Evolutionary conservation across 106 monocot genomes (phyloP), one percentile per base, ranked within the genome.

Genomic region (Gastrodia elata): DNA sequence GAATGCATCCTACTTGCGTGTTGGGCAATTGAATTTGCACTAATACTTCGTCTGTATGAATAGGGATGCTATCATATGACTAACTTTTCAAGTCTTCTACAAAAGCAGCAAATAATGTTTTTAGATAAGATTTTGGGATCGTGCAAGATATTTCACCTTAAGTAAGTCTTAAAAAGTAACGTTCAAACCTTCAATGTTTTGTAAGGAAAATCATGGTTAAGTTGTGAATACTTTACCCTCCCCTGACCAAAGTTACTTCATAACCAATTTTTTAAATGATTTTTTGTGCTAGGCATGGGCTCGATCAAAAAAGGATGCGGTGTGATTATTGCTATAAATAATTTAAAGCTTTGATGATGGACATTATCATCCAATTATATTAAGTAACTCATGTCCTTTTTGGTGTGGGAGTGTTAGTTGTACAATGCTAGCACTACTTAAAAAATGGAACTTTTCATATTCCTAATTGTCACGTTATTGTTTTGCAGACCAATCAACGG

Each of bases 401-500:
- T 61, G 10, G 61, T 61, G 30, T 59, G 59, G 59, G 25, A 28
- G 9, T 59, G 25, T 59, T 59, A 27, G 27, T 59, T 59, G 59
- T 59, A 59, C 15, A 27, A 26, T 28, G 9, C 6, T 61, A 61
- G 32, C 4, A 2, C 15, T 61, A 32, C 11, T 13, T 1, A 32
- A 32, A 10, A 61, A 59, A 32, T 52, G 28, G 28, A 32, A 32
- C 0, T 61, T 61, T 61, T 61, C 27, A 61, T 32, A 20, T 10
- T 11, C 30, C 6, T 61, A 61, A 61, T 13, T 15, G 6, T 57
- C 25, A 24, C 9, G 27, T 61, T 61, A 32, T 61, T 11, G 8
- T 61, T 61, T 61, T 61, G 61, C 32, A 61, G 61, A 61, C 30
- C 61, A 32, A 61, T 61, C 61, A 32, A 61, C 61, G 2, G 4